phyloP scores from a whole-genome alignment of 345 rosid genomes.

The Murraya koenigii region DNA sequence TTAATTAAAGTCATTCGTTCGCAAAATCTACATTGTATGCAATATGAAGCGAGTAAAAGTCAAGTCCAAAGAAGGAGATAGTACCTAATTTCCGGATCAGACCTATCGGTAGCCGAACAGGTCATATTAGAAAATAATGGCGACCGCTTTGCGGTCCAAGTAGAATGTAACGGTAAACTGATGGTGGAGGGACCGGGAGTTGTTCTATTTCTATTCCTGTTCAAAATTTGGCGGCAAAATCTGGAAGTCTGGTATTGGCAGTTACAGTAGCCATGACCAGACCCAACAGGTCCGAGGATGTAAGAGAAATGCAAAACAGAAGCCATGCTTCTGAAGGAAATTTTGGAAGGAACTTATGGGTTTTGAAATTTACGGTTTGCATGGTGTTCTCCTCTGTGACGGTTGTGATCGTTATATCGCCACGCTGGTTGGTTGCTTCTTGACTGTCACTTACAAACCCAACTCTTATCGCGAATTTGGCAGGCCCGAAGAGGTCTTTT shows the following conservation, averaged over 20 bases:
- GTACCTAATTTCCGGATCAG: constrained; percentile 63
- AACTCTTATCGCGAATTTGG: neutral
- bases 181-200: neutral
- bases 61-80: neutral
- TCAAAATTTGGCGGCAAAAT: constrained; percentile 19
- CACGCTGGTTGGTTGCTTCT: constrained; percentile 33
- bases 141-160: constrained; percentile 10
- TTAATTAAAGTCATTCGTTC: neutral
- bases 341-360: neutral
- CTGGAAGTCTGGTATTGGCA: constrained; percentile 12
- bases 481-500: neutral
- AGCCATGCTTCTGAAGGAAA: constrained; percentile 25
- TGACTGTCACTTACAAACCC: neutral
- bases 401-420: constrained; percentile 35
- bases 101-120: constrained; percentile 58
- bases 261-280: neutral
- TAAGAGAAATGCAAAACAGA: constrained; percentile 33
- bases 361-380: neutral
- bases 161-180: constrained; percentile 5
- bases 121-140: constrained; percentile 21
- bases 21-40: neutral
- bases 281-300: constrained; percentile 18
- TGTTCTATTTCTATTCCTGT: constrained; percentile 11
- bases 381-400: neutral
- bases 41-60: neutral